Evolutionary conservation across 257 asterid genomes (phyloP), one percentile per base, ranked within the genome.

Genomic region (Osmanthus fragrans): DNA sequence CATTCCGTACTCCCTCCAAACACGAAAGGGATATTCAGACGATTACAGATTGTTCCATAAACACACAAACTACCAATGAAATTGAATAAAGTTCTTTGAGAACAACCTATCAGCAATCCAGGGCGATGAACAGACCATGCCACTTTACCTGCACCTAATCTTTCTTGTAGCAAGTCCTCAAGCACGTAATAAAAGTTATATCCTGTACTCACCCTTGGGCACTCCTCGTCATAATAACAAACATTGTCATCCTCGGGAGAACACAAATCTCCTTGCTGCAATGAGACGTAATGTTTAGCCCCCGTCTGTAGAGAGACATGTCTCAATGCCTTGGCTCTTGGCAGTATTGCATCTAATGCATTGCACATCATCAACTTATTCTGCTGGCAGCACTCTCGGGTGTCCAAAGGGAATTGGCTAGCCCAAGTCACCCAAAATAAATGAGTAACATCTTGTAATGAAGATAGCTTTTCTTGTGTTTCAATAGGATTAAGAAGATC

Each of bases 341-440:
- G 94, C 51, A 93, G 89, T 21, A 94, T 23, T 13, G 82, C 88
- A 16, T 83, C 72, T 19, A 94, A 77, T 56, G 77, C 96, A 16
- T 92, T 92, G 18, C 89, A 84, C 96, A 94, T 87, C 97, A 94
- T 94, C 45, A 72, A 80, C 79, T 79, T 81, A 78, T 94, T 94
- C 75, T 87, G 86, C 21, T 92, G 81, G 32, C 81, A 88, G 36
- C 97, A 90, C 65, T 93, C 96, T 0, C 72, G 73, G 82, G 87
- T 88, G 74, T 94, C 95, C 5, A 92, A 81, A 7, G 90, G 86
- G 63, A 82, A 92, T 30, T 84, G 86, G 80, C 84, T 88, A 4
- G 95, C 94, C 98, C 98, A 94, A 0, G 97, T 94, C 47, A 94
- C 90, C 98, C 98, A 94, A 37, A 92, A 94, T 0, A 92, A 18